A percentile compares a stretch with the other conserved stretches of the same genome.
These are phyloP conservation scores for Polyplosphaeria fusca DNA, from an alignment of 495 filamentous ascomycete genomes.

Conservation along the genomic window DNA sequence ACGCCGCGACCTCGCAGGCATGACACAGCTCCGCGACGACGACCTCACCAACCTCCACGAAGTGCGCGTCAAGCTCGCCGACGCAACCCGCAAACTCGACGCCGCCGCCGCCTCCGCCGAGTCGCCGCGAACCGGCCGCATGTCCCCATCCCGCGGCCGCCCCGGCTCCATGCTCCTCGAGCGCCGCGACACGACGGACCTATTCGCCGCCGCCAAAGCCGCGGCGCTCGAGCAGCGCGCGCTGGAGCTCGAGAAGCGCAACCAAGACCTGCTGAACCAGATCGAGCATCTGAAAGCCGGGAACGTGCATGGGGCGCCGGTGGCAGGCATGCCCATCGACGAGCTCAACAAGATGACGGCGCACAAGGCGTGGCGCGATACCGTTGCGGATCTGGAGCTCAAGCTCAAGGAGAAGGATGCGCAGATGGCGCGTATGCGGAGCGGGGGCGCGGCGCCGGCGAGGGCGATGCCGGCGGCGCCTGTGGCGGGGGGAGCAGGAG, in stretches of 20 bases:
- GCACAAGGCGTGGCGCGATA: conserved; percentile 32
- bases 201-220: conserved; percentile 37
- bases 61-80: conserved; percentile 35
- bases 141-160: conserved; percentile 4
- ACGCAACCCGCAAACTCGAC: conserved; percentile 33
- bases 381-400: conserved; percentile 22
- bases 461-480: neutral
- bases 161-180: conserved; percentile 28
- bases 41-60: conserved; percentile 37
- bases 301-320: too few relatives aligned
- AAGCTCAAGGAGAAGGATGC: conserved; percentile 26
- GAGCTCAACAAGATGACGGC: conserved; percentile 24
- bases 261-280: conserved; percentile 25
- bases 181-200: conserved; percentile 31
- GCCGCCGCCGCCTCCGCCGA: conserved; percentile 1
- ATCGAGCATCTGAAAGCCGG: neutral
- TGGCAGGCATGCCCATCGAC: conserved; percentile 3
- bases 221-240: conserved; percentile 40
- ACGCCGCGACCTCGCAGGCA: conserved; percentile 35
- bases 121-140: neutral
- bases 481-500: neutral
- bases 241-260: conserved; percentile 38
- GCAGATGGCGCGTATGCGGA: conserved; percentile 15
- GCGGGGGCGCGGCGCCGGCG: neutral
- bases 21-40: conserved; percentile 38